Conservation (phyloP, 2,329 filamentous ascomycete genomes). For the Aspergillus pseudoglaucus region DNA sequence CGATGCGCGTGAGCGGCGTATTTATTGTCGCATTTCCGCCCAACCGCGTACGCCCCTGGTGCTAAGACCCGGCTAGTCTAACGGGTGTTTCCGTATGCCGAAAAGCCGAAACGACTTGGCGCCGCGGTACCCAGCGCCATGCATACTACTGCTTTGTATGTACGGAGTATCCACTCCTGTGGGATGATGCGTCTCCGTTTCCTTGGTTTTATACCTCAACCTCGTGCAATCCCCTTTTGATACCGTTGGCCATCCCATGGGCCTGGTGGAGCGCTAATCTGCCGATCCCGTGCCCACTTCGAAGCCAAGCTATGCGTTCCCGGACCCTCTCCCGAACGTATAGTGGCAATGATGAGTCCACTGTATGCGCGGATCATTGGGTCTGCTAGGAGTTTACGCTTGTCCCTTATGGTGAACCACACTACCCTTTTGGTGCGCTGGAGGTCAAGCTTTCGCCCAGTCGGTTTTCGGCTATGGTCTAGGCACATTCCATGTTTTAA, state of each 20-base stretch:
- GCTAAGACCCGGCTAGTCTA: background rate
- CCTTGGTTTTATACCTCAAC: background rate
- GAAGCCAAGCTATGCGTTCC: conserved; percentile 10
- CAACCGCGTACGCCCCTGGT: background rate
- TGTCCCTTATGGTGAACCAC: background rate
- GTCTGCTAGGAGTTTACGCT: background rate
- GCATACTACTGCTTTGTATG: background rate
- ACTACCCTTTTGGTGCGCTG: background rate
- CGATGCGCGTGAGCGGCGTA: background rate
- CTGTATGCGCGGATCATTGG: conserved; percentile 5
- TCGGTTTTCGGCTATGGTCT: background rate
- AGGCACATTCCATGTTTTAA: conserved; percentile 2
- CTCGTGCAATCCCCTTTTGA: background rate
- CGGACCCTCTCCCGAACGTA: conserved; percentile 11
- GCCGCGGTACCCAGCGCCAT: background rate
- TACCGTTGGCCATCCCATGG: conserved; percentile 5
- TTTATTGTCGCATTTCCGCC: no score
- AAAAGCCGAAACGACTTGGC: conserved; percentile 2
- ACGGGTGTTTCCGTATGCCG: conserved; percentile 3
- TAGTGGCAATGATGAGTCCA: conserved; percentile 7
- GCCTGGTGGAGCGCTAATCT: conserved; percentile 1
- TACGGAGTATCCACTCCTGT: background rate
- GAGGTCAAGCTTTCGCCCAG: background rate
- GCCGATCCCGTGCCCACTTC: conserved; percentile 12
- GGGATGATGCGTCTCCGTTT: background rate